Base-by-base conservation (phyloP, 306 rosid species). In the Rubus parviflorus region DNA sequence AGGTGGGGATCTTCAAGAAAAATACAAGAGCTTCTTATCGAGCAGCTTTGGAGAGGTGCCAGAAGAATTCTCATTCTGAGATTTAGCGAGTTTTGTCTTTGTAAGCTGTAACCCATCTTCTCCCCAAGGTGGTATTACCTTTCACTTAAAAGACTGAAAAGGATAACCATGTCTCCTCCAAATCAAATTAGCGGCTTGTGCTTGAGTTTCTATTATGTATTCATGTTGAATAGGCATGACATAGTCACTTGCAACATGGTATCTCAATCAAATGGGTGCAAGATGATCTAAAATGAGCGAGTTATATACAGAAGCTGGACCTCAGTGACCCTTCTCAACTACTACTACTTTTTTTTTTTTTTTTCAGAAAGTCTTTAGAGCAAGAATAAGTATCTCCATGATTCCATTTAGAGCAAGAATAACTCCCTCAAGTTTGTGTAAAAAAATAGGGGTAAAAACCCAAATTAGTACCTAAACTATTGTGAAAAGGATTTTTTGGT, bases 11-110 rank as follows among this genome's bases (percentile, higher is more conserved):
- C 88, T 85, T 72, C 61, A 73, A 75, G 54, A 72, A 25, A 85
- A 75, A 82, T 87, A 85, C 84, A 40, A 78, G 80, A 75, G 77
- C 57, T 85, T 87, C 75, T 72, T 85, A 58, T 56, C 70, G 0
- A 72, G 70, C 0, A 83, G 81, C 73, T 87, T 60, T 65, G 76
- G 69, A 54, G 43, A 76, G 53, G 13, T 85, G 57, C 91, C 84
- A 10, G 85, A 82, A 67, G 88, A 75, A 67, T 76, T 87, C 67
- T 76, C 79, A 17, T 85, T 87, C 74, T 83, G 48, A 83, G 62
- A 64, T 43, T 38, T 19, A 16, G 17, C 6, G 19, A 13, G 11
- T 14, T 7, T 4, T 60, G 68, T 35, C 47, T 38, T 37, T 64
- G 46, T 7, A 7, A 64, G 23, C 47, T 38, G 69, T 64, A 64